Evolutionary conservation across 192 early-diverging fungal genomes (phyloP), one percentile per base, ranked within the genome.

Genomic region (Podila minutissima): DNA sequence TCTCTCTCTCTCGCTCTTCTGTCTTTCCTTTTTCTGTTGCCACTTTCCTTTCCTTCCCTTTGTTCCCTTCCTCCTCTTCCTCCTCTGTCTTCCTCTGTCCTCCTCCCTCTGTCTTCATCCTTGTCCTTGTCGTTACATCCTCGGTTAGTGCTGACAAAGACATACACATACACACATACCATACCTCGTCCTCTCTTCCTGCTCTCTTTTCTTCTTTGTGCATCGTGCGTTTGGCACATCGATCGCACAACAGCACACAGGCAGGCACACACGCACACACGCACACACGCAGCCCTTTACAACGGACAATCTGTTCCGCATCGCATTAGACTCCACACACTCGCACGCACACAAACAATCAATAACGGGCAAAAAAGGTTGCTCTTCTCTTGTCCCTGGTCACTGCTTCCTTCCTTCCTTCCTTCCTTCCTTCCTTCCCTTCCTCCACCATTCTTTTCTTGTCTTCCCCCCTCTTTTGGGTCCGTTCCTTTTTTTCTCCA

Each of bases 71-170:
- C 41, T 46, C 15, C 41, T 17, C 41, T 46, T 46, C 41, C 41
- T 46, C 15, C 15, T 17, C 3, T 33, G 33, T 33, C 35, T 37
- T 37, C 35, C 6, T 41, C 38, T 12, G 33, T 41, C 38, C 38
- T 41, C 15, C 41, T 46, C 41, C 38, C 15, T 46, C 31, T 35
- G 28, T 63, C 62, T 22, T 22, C 37, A 63, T 41, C 29, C 41
- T 41, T 46, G 24, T 24, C 61, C 13, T 31, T 33, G 12, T 49
- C 20, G 35, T 24, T 37, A 65, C 33, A 17, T 24, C 57, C 33
- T 67, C 32, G 66, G 33, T 35, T 33, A 24, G 53, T 58, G 62
- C 62, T 64, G 11, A 64, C 62, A 64, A 64, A 64, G 62, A 64
- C 37, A 46, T 19, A n/a, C 62, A 46, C 41, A 46, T 26, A 46